A percentile compares a stretch with the other conserved stretches of the same genome.
Conservation (phyloP, 176 grass and related monocot species). For the Cymbopogon citratus region DNA sequence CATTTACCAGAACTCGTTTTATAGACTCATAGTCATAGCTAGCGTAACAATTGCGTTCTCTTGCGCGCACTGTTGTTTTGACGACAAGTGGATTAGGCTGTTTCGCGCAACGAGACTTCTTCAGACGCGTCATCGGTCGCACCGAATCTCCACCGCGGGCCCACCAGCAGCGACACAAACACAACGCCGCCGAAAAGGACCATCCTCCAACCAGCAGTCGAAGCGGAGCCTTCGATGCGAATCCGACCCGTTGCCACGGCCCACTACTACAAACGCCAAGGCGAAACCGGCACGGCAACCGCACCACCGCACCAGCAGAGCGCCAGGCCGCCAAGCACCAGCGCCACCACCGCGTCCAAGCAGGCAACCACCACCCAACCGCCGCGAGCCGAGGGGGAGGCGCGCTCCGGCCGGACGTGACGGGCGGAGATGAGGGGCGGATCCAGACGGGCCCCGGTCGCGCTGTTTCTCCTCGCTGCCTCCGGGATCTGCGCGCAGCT, state of each 20-base stretch:
- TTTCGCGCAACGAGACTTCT: neutral
- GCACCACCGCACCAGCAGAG: neutral
- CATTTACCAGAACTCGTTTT: neutral
- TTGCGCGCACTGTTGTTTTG: neutral
- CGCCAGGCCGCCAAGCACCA: neutral
- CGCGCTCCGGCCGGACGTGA: neutral
- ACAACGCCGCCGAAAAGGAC: conserved; percentile 28
- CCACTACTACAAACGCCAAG: conserved; percentile 8
- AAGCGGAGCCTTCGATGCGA: conserved; percentile 20
- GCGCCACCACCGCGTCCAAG: neutral
- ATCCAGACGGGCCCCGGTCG: conserved; percentile 28
- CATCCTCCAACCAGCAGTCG: conserved; percentile 6
- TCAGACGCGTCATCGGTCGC: neutral
- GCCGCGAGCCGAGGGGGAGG: neutral
- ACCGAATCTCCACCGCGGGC: neutral
- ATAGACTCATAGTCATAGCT: neutral
- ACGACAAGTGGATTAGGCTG: neutral
- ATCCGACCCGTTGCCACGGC: no score
- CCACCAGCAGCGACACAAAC: conserved; percentile 3
- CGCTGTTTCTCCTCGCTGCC: conserved; percentile 25
- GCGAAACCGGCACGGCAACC: neutral
- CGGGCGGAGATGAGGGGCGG: conserved; percentile 44
- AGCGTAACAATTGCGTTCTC: neutral
- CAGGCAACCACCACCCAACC: neutral
- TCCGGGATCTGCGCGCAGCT: conserved; percentile 40